Evolutionary conservation across 371 early-diverging fungal species (phyloP), one percentile per base, ranked within the genome.

Genomic region (Mucor racemosus): DNA sequence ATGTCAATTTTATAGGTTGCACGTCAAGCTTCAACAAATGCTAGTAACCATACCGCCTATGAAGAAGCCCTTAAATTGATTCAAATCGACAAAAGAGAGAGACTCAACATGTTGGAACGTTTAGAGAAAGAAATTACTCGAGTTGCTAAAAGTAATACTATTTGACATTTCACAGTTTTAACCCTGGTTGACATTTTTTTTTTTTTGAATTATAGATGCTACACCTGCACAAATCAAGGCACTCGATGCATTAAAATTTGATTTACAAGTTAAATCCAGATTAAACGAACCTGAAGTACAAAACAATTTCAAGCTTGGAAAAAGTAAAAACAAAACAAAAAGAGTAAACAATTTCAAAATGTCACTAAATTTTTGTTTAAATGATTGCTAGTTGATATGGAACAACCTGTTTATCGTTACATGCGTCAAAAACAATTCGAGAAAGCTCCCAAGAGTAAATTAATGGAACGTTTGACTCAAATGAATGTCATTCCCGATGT

Each of bases 401-500:
- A 78, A 40, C 84, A 82, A 64, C 88, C 93, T 31, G 92, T 92
- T 1, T 91, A 89, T 76, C 88, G 88, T 67, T 85, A 89, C 72
- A 76, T 93, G 84, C 76, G 80, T 68, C 80, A 90, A 74, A 78
- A 82, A 56, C 82, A 88, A 66, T 93, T 90, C 72, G 78, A 79
- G 56, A 86, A 86, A 21, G 81, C 82, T 70, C 88, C 87, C 36
- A 81, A 87, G 40, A 81, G 80, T 58, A 75, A 87, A 54, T 75
- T 93, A 74, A 78, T 88, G 85, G 89, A 93, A 76, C 88, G 93
- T 60, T 62, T 90, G 57, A 82, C 87, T 31, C 92, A 92, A 75
- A 94, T 94, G 94, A 88, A 76, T 67, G 90, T 94, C 55, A 78
- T 91, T 46, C 94, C 94, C 6, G 94, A 94, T 74, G 58, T 92